phyloP scores from a whole-genome alignment of 306 rosid genomes.

The Dryas alaskensis region DNA sequence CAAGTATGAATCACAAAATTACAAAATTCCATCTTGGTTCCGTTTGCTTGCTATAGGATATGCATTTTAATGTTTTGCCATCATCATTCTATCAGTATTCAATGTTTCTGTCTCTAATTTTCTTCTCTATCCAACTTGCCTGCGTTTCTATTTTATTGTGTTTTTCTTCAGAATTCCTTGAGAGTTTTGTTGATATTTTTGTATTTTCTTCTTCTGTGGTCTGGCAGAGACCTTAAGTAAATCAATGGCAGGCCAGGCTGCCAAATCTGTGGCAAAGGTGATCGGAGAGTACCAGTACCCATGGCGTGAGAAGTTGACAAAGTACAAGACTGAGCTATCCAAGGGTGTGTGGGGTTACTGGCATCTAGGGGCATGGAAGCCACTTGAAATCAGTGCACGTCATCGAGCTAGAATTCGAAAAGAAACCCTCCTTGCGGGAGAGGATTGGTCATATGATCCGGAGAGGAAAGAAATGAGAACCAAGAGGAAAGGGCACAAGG shows the following conservation, averaged over 20 bases:
- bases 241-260: constrained; percentile 66
- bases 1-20: not conserved
- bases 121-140: not conserved
- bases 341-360: constrained; percentile 89
- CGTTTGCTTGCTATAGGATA: not conserved
- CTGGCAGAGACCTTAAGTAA: constrained; percentile 24
- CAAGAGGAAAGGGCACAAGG: constrained; percentile 84
- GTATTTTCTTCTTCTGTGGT: constrained; percentile 14
- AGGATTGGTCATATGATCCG: constrained; percentile 80
- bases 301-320: constrained; percentile 67
- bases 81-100: not conserved
- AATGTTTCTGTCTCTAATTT: not conserved
- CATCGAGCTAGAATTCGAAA: constrained; percentile 66
- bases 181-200: constrained; percentile 3
- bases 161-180: not conserved
- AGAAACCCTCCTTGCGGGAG: constrained; percentile 72
- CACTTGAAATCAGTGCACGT: constrained; percentile 69
- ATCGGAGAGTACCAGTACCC: constrained; percentile 70
- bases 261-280: constrained; percentile 45
- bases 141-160: not conserved
- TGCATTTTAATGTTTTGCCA: not conserved
- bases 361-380: constrained; percentile 93
- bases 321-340: constrained; percentile 62
- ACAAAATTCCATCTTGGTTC: not conserved
- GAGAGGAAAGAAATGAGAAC: constrained; percentile 79